phyloP scores from a whole-genome alignment of 2,329 filamentous ascomycete species.

The Beauveria scarabaeidicola region DNA sequence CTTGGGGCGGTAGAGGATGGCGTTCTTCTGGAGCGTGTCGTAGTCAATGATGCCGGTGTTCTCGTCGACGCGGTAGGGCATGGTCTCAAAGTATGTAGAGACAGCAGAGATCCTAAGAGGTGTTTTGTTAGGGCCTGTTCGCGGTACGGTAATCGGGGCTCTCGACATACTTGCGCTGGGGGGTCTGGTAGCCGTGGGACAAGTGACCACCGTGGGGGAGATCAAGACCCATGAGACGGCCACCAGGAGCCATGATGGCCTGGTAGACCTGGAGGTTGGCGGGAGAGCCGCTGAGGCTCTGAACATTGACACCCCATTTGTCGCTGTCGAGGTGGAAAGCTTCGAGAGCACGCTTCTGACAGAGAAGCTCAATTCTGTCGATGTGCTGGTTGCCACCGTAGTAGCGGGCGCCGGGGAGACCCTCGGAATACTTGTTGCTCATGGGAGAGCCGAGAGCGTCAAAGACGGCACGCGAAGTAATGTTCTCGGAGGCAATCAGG shows the following conservation, averaged over 20 bases:
- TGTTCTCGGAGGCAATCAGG: conserved; percentile 98
- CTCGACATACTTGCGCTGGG: conserved; percentile 67
- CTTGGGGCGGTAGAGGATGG: conserved; percentile 88
- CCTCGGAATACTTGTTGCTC: conserved; percentile 99
- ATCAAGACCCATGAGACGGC: conserved; percentile 93
- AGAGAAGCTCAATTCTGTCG: conserved; percentile 88
- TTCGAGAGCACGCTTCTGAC: conserved; percentile 86
- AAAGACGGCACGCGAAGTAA: conserved; percentile 96
- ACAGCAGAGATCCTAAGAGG: conserved; percentile 73
- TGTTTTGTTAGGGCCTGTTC: conserved; percentile 1
- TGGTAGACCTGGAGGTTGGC: conserved; percentile 98
- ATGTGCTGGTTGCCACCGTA: conserved; percentile 99
- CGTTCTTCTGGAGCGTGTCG: conserved; percentile 82
- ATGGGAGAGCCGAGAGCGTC: conserved; percentile 91
- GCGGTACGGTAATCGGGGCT: not conserved
- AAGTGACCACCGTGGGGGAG: conserved; percentile 91
- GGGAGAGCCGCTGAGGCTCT: conserved; percentile 84
- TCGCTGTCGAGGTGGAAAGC: conserved; percentile 78
- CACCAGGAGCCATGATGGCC: conserved; percentile 91
- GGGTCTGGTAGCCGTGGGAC: conserved; percentile 95
- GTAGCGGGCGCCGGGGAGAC: conserved; percentile 95
- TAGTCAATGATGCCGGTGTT: conserved; percentile 97
- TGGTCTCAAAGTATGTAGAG: conserved; percentile 98
- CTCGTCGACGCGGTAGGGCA: conserved; percentile 87
- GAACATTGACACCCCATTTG: conserved; percentile 98